Evolutionary conservation across 192 early-diverging fungal genomes (phyloP), one percentile per base, ranked within the genome.

Genomic region (Podila clonocystis): DNA sequence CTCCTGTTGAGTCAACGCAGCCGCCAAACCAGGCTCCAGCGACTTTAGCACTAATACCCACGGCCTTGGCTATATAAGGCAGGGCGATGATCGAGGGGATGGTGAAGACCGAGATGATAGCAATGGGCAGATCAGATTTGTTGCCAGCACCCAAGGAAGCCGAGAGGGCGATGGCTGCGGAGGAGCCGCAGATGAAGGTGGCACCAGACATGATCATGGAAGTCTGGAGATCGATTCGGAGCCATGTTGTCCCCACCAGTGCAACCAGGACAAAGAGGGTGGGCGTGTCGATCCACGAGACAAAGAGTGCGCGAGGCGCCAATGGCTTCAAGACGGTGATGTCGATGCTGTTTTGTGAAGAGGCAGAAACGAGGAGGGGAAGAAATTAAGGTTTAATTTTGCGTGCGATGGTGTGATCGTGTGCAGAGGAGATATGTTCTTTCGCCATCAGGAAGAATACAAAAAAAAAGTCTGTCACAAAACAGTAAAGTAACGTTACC

Each of bases 11-110:
- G 49, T 88, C 87, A 9, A 88, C 79, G 67, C 85, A 88, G 38
- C 87, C 87, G 41, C 87, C 85, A 41, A 88, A 88, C 87, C 87
- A 86, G 11, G 87, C 85, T 49, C 85, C 87, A 29, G 79, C 70
- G 0, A 88, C 85, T 26, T 82, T 64, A 22, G 87, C 19, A 48
- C 65, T 58, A 19, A 88, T 52, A 5, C 62, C 67, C 19, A 88
- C 34, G 8, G 71, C 52, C 52, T 86, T 85, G 33, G 87, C 87
- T 57, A 88, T 73, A 34, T 86, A 88, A 17, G 87, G 87, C 20
- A 88, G 65, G 5, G 85, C 87, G 58, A 88, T 86, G 36, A 88
- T 85, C 17, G 83, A 85, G 1, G 87, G 85, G 55, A 88, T 86
- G 5, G 85, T 86, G 33, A 88, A 88, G 19, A 88, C 84, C 6